Conservation (phyloP, 2,329 filamentous ascomycete genomes). For the Cercospora sp. region DNA sequence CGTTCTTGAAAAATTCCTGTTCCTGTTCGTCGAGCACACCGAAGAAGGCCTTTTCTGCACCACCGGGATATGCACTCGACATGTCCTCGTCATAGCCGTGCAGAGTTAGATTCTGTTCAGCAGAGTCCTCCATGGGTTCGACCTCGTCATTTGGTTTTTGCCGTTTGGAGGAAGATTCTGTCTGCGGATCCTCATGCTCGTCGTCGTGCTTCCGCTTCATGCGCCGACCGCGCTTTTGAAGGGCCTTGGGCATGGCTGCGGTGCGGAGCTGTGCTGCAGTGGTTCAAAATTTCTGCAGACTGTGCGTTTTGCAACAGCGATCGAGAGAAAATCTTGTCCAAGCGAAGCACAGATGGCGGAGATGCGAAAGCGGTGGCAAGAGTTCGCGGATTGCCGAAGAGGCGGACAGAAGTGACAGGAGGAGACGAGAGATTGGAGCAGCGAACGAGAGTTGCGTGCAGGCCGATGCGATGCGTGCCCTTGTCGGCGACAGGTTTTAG, state of each 20-base stretch:
- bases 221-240: constrained; percentile 59
- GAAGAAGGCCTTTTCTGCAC: constrained; percentile 73
- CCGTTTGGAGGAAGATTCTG: constrained; percentile 43
- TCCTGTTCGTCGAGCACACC: constrained; percentile 90
- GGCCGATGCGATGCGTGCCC: neutral
- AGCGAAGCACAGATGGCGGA: neutral
- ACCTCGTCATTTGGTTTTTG: constrained; percentile 40
- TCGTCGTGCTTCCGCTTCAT: constrained; percentile 55
- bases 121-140: constrained; percentile 34
- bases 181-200: constrained; percentile 40
- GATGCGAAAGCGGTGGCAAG: neutral
- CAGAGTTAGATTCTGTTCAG: constrained; percentile 33
- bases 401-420: neutral
- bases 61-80: constrained; percentile 36
- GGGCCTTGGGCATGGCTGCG: constrained; percentile 58
- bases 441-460: neutral
- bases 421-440: neutral
- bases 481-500: neutral
- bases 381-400: neutral
- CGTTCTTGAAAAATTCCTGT: constrained; percentile 90
- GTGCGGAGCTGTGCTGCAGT: constrained; percentile 4
- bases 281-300: constrained; percentile 9
- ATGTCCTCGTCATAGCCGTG: constrained; percentile 30
- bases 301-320: neutral
- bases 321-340: neutral